Evolutionary conservation across 2,329 filamentous ascomycete genomes (phyloP), one percentile per base, ranked within the genome.

Genomic region (Amylocarpus encephaloides): DNA sequence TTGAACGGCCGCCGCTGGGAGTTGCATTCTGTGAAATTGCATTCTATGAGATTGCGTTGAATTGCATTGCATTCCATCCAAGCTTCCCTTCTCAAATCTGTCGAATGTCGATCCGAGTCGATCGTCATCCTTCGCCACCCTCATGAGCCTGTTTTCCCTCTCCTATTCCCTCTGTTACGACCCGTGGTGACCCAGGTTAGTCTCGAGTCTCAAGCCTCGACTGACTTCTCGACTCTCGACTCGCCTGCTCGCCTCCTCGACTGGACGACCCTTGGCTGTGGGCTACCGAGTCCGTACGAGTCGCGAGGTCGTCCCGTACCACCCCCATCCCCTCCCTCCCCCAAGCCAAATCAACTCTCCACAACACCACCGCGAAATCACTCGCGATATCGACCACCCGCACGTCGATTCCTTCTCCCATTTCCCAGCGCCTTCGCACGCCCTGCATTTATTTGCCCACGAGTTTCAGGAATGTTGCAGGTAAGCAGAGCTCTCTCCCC

Each of bases 401-500:
- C 16, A n/a, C 36, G 33, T 29, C 50, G 36, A 49, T 29, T 45
- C 30, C 35, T 38, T 48, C 22, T 41, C 19, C 33, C 29, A 26
- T 18, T 12, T 13, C 29, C 33, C 10, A 49, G 16, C 5, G 34
- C 49, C 16, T 16, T 44, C 26, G 26, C 43, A 29, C 16, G 39
- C 43, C 11, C 19, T 26, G 43, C 43, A 40, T 36, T 50, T n/a
- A 48, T 34, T 5, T 52, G 51, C 49, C n/a, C 30, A 53, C 35
- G 46, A 49, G 46, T 51, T 53, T 44, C 56, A 63, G 56, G 58
- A 63, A 64, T 66, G 62, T 59, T 63, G 57, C 62, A 64, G 62
- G 64, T 66, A 63, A 64, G 64, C 58, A 40, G 10, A 11, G 11
- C 54, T 39, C 38, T 41, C 43, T 34, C 30, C 43, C 39, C n/a